Evolutionary conservation across 257 asterid genomes (phyloP), one percentile per base, ranked within the genome.

Genomic region (Gentiana macrophylla): DNA sequence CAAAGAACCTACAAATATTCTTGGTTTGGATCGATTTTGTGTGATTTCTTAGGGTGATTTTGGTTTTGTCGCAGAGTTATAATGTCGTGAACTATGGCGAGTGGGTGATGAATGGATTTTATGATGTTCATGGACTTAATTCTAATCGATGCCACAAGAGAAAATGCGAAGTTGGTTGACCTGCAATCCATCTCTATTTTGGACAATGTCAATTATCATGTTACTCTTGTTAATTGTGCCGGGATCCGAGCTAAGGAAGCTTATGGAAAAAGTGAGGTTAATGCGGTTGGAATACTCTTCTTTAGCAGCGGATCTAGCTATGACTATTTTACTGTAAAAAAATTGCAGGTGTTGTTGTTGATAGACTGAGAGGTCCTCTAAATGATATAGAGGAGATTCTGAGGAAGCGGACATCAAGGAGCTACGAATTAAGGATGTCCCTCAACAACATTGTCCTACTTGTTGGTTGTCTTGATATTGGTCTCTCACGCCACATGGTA

Each of bases 401-500:
- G 64, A 78, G 80, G 73, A 86, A 80, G 71, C 88, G 95, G 94
- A 77, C 76, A 49, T 75, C 74, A 62, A 79, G 92, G 89, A 83
- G 80, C 61, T 76, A 70, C 60, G 94, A 84, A 63, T 66, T 92
- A 51, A 65, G 81, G 63, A 65, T 75, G 37, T 65, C 72, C 55
- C 62, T 76, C 53, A 86, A 77, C 69, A 65, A 84, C 32, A 60
- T 74, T 43, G 68, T 80, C 71, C 90, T 88, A 63, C 95, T n/a
- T 94, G 83, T 92, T 71, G 97, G 95, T 67, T 71, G 81, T 72
- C 94, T 92, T 61, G 94, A 88, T 79, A 72, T 88, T 68, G 99
- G 99, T 57, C 95, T 85, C 73, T 92, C 99, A 1, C 95, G 99
- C 68, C 99, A 92, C 61, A 83, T 94, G 75, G 97, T 97, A 63